Evolutionary conservation across 805 yeast species (phyloP).

Genomic region (Tetrapisispora pingtungensis): DNA sequence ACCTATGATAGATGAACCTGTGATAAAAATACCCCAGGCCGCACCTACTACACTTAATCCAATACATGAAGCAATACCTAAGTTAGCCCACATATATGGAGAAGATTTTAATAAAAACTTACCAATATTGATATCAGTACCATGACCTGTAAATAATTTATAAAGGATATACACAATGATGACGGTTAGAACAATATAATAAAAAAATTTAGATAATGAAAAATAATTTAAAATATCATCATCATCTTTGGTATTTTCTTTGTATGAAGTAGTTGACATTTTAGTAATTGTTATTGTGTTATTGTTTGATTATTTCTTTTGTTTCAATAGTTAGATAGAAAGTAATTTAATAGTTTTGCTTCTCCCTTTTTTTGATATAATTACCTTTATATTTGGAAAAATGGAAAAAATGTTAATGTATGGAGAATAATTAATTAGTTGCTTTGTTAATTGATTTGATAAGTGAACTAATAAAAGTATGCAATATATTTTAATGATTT

Average conservation of each 20-base stretch:
- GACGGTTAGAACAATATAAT: constrained; percentile 16
- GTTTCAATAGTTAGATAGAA: too few species aligned
- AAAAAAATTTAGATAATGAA: constrained; percentile 13
- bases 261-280: background rate
- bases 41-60: constrained; percentile 95
- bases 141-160: constrained; percentile 75
- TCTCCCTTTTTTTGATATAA: too few species aligned
- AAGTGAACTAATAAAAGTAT: too few species aligned
- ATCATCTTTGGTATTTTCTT: background rate
- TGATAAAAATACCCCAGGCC: constrained; percentile 97
- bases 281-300: too few species aligned
- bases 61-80: constrained; percentile 85
- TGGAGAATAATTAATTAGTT: too few species aligned
- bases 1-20: constrained; percentile 90
- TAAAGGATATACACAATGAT: constrained; percentile 21
- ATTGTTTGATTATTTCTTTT: too few species aligned
- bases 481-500: too few species aligned
- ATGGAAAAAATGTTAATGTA: too few species aligned
- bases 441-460: too few species aligned
- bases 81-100: constrained; percentile 93
- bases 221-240: constrained; percentile 5
- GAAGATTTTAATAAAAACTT: constrained; percentile 74
- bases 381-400: too few species aligned
- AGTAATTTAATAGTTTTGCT: too few species aligned
- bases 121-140: constrained; percentile 87